These are phyloP conservation scores for Cercophora scortea DNA, from an alignment of 495 filamentous ascomycete species.

Conservation along the genomic window DNA sequence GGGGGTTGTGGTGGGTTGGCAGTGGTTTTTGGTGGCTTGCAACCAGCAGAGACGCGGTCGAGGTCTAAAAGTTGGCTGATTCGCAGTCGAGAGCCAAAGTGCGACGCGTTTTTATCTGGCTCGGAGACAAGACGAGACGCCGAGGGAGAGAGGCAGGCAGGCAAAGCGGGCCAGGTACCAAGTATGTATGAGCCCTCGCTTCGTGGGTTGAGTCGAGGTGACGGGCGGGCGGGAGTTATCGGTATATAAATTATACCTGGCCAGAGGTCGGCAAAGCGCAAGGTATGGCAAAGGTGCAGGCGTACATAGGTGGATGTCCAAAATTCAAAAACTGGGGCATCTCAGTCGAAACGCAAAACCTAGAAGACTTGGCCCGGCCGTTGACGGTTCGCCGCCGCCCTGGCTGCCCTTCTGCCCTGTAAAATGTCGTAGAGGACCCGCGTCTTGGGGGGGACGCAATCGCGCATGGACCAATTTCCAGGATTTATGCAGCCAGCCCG, in stretches of 20 bases:
- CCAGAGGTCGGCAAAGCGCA: neutral
- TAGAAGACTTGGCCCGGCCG: slow-evolving; percentile 8
- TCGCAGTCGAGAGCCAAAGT: too few relatives aligned
- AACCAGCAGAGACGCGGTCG: too few relatives aligned
- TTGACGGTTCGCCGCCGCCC: slow-evolving; percentile 9
- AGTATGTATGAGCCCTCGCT: too few relatives aligned
- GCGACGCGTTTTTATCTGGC: too few relatives aligned
- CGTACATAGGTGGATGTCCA: slow-evolving; percentile 7
- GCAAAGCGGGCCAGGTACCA: too few relatives aligned
- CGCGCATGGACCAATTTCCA: slow-evolving; percentile 22
- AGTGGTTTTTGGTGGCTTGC: neutral
- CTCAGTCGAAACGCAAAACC: neutral
- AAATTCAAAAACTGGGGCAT: slow-evolving; percentile 18
- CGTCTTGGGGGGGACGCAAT: slow-evolving; percentile 2
- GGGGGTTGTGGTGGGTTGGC: slow-evolving; percentile 1
- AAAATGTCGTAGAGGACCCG: too few relatives aligned
- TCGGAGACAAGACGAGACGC: too few relatives aligned
- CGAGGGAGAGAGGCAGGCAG: too few relatives aligned
- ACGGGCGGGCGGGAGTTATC: neutral
- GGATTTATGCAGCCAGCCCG: slow-evolving; percentile 8
- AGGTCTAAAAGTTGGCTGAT: too few relatives aligned
- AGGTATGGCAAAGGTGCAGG: neutral
- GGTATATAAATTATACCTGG: neutral
- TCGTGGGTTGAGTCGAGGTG: too few relatives aligned
- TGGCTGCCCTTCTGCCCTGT: too few relatives aligned